Percentiles rank a stretch among this genome's conserved stretches.
These are phyloP conservation scores for Penicillium paneum DNA, from an alignment of 2,329 filamentous ascomycete species.

Conservation along the genomic window DNA sequence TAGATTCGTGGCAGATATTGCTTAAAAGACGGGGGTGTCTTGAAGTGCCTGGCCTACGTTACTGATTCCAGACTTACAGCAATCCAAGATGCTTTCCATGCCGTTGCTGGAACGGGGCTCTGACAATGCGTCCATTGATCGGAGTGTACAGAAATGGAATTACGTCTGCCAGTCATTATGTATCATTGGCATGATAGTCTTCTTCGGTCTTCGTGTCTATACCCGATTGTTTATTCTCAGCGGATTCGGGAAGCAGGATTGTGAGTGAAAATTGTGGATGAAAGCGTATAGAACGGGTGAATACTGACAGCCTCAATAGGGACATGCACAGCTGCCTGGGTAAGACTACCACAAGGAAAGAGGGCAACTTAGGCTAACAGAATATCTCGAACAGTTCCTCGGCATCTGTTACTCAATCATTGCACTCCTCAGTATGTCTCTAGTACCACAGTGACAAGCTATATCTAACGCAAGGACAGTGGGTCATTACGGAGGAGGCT, in stretches of 20 bases:
- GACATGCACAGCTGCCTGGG: conserved; percentile 19
- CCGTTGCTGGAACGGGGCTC: conserved; percentile 9
- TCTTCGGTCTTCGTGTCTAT: conserved; percentile 26
- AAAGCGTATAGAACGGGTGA: rapidly evolving
- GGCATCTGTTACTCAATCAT: conserved; percentile 25
- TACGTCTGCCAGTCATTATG: conserved; percentile 27
- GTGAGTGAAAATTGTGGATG: conserved; percentile 15
- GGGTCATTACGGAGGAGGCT: conserved; percentile 38
- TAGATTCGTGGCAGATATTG: not conserved
- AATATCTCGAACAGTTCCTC: conserved; percentile 12
- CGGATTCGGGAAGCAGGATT: conserved; percentile 27
- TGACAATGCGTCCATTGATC: conserved; percentile 12
- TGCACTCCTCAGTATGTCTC: conserved; percentile 24
- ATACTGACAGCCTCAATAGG: conserved; percentile 6
- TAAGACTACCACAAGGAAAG: not conserved
- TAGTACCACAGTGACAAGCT: not conserved
- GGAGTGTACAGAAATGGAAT: conserved; percentile 27
- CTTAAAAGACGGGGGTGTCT: not conserved
- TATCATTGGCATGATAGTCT: conserved; percentile 25
- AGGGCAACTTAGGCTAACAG: not conserved
- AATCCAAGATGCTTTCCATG: not conserved
- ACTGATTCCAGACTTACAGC: not conserved
- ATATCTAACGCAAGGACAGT: conserved; percentile 18
- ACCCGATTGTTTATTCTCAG: conserved; percentile 23
- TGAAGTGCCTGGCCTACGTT: not conserved